Evolutionary conservation across 2,329 filamentous ascomycete genomes (phyloP).

Genomic region (Pseudogymnoascus destructans): DNA sequence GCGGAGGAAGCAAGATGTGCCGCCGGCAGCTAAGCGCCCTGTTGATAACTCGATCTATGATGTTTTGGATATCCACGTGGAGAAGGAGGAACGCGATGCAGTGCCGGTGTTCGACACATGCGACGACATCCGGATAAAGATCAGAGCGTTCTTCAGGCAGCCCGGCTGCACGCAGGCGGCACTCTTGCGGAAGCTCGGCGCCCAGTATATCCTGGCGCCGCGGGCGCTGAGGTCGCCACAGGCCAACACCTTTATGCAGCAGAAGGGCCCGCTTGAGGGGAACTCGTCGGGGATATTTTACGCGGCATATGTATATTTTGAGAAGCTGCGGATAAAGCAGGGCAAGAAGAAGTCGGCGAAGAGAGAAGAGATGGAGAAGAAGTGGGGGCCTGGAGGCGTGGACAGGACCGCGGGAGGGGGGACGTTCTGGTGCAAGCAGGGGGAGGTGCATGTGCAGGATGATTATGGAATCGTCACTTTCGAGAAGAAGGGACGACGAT

Average conservation of each 20-base stretch:
- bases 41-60: constrained; percentile 24
- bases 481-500: background rate
- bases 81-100: constrained; percentile 33
- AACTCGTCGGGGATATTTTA: constrained; percentile 39
- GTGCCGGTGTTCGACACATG: constrained; percentile 44
- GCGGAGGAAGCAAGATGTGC: background rate
- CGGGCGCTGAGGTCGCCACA: constrained; percentile 32
- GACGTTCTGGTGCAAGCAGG: background rate
- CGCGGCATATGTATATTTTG: constrained; percentile 43
- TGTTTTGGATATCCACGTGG: constrained; percentile 32
- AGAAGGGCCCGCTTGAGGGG: constrained; percentile 36
- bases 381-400: background rate
- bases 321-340: constrained; percentile 41
- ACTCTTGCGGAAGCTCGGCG: constrained; percentile 37
- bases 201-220: constrained; percentile 27
- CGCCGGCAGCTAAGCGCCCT: background rate
- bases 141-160: constrained; percentile 36
- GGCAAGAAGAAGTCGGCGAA: constrained; percentile 39
- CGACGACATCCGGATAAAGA: constrained; percentile 44
- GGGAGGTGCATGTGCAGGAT: background rate
- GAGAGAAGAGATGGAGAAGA: constrained; percentile 38
- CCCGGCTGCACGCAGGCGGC: constrained; percentile 37
- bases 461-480: background rate
- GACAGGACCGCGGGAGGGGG: background rate
- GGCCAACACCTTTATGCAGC: constrained; percentile 36